phyloP scores from a whole-genome alignment of 805 yeast genomes.

The Starmerella khaoyaiensis region DNA sequence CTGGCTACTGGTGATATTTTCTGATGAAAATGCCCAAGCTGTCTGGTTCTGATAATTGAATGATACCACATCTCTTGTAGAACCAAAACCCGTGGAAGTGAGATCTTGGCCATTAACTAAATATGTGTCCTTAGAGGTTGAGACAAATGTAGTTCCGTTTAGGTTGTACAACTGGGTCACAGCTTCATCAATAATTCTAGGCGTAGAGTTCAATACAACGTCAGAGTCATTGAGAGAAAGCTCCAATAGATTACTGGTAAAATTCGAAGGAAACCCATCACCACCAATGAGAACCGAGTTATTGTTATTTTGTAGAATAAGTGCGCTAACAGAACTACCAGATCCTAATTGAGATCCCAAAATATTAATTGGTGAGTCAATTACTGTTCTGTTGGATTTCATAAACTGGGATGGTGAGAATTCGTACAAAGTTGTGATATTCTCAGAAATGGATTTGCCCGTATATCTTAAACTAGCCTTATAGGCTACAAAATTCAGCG shows the following conservation, averaged over 20 bases:
- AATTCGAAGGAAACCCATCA: slow-evolving; percentile 26
- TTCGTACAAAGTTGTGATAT: slow-evolving; percentile 46
- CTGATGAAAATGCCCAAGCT: slow-evolving; percentile 23
- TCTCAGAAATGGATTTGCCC: slow-evolving; percentile 31
- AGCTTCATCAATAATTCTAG: slow-evolving; percentile 21
- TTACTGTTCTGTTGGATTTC: slow-evolving; percentile 28
- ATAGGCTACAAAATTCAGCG: slow-evolving; percentile 57
- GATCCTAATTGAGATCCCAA: slow-evolving; percentile 30
- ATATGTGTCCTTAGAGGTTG: slow-evolving; percentile 3
- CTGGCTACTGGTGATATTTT: slow-evolving; percentile 6
- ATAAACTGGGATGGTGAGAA: slow-evolving; percentile 61
- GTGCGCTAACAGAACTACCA: slow-evolving; percentile 32
- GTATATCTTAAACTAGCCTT: slow-evolving; percentile 38
- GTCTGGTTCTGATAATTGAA: slow-evolving; percentile 21
- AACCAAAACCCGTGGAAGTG: slow-evolving; percentile 14
- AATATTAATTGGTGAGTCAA: slow-evolving; percentile 36
- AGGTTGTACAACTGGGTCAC: slow-evolving; percentile 40
- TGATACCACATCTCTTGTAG: slow-evolving; percentile 13
- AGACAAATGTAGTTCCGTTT: slow-evolving; percentile 26
- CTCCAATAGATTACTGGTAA: slow-evolving; percentile 8
- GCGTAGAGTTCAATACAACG: neutral
- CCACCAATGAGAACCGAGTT: slow-evolving; percentile 37
- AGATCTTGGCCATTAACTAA: neutral
- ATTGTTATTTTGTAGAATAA: slow-evolving; percentile 26
- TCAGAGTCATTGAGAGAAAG: neutral